These are phyloP conservation scores for Barnettozyma pratensis DNA, from an alignment of 805 yeast species.

Conservation along the genomic window DNA sequence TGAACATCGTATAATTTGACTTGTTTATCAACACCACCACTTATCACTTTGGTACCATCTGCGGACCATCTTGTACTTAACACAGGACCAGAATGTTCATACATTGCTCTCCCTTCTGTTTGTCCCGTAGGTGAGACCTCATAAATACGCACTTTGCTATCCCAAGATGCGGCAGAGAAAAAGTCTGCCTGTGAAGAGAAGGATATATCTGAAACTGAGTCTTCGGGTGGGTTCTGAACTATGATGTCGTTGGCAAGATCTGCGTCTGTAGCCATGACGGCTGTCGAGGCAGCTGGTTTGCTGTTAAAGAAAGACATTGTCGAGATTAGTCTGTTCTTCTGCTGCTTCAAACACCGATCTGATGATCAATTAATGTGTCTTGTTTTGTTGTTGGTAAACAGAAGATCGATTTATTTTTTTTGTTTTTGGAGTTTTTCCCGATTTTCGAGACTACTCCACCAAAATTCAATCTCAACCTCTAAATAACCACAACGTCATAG, in stretches of 20 bases:
- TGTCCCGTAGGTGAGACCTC: constrained; percentile 74
- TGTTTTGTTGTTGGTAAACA: too few species aligned
- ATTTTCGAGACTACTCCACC: too few species aligned
- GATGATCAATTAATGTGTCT: too few species aligned
- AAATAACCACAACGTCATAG: too few species aligned
- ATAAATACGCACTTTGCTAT: constrained; percentile 87
- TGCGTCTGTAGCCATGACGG: constrained; percentile 23
- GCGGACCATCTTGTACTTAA: constrained; percentile 73
- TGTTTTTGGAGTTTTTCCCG: too few species aligned
- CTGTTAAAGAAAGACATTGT: constrained; percentile 36
- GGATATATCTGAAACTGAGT: constrained; percentile 75
- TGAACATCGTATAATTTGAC: constrained; percentile 80
- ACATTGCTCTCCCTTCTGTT: constrained; percentile 83
- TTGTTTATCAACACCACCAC: constrained; percentile 89
- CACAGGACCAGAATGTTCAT: constrained; percentile 87
- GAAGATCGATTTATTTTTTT: too few species aligned
- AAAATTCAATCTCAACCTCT: too few species aligned
- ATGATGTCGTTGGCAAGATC: constrained; percentile 67
- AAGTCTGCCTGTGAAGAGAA: constrained; percentile 87
- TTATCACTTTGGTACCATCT: constrained; percentile 83
- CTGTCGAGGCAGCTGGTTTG: constrained; percentile 19
- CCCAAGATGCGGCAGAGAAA: constrained; percentile 85
- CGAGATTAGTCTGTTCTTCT: background rate
- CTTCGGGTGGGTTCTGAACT: constrained; percentile 83
- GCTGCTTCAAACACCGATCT: background rate